These are phyloP conservation scores for rapeseed (Brassica napus) DNA, from an alignment of 345 rosid genomes.

Conservation along the genomic window DNA sequence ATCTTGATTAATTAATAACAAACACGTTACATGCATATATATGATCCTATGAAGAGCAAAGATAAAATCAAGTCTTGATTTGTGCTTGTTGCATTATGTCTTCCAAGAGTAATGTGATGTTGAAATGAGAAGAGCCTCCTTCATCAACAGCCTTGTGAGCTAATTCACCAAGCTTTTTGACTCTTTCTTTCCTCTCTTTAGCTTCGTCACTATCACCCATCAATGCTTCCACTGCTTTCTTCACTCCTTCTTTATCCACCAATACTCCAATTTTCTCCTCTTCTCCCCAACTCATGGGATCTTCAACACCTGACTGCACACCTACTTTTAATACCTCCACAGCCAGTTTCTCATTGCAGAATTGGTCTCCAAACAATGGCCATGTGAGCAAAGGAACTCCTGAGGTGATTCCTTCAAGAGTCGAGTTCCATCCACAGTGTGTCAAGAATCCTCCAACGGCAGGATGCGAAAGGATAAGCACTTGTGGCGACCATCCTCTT, in stretches of 20 bases:
- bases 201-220: conserved; percentile 52
- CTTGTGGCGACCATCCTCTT: conserved; percentile 41
- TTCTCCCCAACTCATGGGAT: conserved; percentile 47
- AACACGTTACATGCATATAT: neutral
- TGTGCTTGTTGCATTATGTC: conserved; percentile 29
- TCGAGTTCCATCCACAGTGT: conserved; percentile 45
- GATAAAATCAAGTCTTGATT: neutral
- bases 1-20: neutral
- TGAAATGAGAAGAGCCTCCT: conserved; percentile 59
- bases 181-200: conserved; percentile 43
- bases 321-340: conserved; percentile 54
- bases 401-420: conserved; percentile 29
- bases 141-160: conserved; percentile 44
- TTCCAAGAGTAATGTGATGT: conserved; percentile 37
- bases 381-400: conserved; percentile 37
- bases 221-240: conserved; percentile 38
- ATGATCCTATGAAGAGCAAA: neutral
- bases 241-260: conserved; percentile 46
- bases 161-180: conserved; percentile 36
- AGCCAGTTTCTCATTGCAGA: conserved; percentile 55
- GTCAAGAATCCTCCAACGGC: conserved; percentile 40
- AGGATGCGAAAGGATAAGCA: conserved; percentile 38
- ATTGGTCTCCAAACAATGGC: conserved; percentile 67
- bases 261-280: conserved; percentile 48
- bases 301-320: conserved; percentile 47